Evolutionary conservation across 2,329 filamentous ascomycete genomes (phyloP).

Genomic region (Colletotrichum sp.): DNA sequence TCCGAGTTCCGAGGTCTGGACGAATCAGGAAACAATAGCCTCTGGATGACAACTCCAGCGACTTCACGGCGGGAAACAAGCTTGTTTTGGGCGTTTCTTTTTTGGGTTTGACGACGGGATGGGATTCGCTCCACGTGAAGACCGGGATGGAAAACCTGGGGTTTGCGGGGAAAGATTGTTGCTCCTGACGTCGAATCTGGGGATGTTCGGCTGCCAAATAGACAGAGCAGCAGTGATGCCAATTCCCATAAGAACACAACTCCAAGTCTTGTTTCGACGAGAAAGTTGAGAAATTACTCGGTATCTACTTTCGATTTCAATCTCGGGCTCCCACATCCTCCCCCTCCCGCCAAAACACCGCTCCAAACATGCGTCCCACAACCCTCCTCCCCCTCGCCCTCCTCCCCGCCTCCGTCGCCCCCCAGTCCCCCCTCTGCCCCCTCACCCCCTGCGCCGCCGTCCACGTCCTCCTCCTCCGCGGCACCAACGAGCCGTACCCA

Average conservation of each 20-base stretch:
- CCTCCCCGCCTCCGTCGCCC: not conserved
- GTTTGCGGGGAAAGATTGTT: not conserved
- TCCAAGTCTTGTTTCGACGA: not conserved
- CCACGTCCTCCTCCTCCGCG: not conserved
- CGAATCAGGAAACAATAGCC: not conserved
- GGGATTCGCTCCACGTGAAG: not conserved
- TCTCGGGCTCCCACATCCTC: not conserved
- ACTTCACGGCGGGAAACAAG: not conserved
- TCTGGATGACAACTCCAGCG: not conserved
- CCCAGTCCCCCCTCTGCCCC: not conserved
- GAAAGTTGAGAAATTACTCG: not conserved
- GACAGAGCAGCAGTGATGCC: too few relatives aligned
- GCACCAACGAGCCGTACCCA: constrained; percentile 1
- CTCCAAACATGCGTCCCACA: not conserved
- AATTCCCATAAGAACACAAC: not conserved
- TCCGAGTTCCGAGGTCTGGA: not conserved
- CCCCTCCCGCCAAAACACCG: not conserved
- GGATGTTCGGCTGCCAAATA: not conserved
- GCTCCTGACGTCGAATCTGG: not conserved
- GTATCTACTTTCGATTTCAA: not conserved
- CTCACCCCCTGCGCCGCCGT: not conserved
- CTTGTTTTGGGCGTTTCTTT: not conserved
- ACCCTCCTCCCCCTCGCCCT: not conserved
- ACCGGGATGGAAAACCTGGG: not conserved
- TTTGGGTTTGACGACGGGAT: not conserved